Evolutionary conservation across 2,329 filamentous ascomycete genomes (phyloP).

Genomic region (Arthrobotrys sinensis): DNA sequence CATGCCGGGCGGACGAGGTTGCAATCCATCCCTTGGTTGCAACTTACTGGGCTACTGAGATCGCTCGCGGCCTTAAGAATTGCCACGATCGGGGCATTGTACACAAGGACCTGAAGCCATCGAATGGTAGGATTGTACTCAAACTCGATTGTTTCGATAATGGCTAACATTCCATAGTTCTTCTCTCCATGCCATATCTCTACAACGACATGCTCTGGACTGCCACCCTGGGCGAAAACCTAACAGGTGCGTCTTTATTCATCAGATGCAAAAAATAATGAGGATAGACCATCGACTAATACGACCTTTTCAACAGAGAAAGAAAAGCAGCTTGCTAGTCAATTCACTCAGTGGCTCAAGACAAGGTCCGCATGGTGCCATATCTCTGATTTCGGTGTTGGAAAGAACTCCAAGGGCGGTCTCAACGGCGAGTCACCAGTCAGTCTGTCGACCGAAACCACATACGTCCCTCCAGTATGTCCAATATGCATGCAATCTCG

Average conservation of each 20-base stretch:
- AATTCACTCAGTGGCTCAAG: conserved; percentile 60
- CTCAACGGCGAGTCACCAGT: conserved; percentile 52
- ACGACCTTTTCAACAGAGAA: conserved; percentile 36
- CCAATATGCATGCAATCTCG: neutral
- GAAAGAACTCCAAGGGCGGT: conserved; percentile 57
- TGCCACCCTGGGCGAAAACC: conserved; percentile 53
- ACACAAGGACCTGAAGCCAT: conserved; percentile 59
- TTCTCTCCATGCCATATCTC: conserved; percentile 57
- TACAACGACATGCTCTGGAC: conserved; percentile 61
- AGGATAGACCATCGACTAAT: neutral
- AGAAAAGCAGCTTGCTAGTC: conserved; percentile 54
- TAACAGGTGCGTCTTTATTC: conserved; percentile 39
- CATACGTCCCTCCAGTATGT: conserved; percentile 57
- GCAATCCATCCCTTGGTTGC: conserved; percentile 57
- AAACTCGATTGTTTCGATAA: neutral
- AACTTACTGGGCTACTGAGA: conserved; percentile 58
- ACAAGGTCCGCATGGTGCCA: conserved; percentile 57
- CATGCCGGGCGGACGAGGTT: conserved; percentile 55
- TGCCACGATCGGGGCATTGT: conserved; percentile 58
- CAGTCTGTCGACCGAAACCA: conserved; percentile 53
- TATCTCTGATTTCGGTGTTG: conserved; percentile 59
- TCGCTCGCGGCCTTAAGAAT: conserved; percentile 55
- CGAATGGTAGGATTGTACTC: conserved; percentile 28
- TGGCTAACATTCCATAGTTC: conserved; percentile 38
- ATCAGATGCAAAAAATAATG: neutral